Conservation (phyloP, 2,329 filamentous ascomycete genomes). For the Graphiopsis chlorocephala region DNA sequence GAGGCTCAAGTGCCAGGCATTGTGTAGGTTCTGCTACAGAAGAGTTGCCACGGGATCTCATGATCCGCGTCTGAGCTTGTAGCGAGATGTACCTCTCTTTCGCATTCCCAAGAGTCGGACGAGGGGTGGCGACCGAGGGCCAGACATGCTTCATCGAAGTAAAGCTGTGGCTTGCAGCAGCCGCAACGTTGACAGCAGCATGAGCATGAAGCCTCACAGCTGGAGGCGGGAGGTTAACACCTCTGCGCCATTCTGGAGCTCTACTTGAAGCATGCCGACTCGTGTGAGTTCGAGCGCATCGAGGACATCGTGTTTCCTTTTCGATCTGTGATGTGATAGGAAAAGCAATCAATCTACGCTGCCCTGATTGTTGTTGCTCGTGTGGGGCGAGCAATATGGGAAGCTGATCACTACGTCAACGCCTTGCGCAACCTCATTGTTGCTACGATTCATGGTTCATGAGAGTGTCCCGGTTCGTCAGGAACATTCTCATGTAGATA, state of each 20-base stretch:
- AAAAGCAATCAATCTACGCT: background rate
- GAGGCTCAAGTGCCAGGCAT: background rate
- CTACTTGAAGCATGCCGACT: background rate
- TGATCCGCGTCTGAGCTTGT: background rate
- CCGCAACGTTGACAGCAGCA: background rate
- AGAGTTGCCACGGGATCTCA: background rate
- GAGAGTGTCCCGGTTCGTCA: background rate
- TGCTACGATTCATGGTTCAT: background rate
- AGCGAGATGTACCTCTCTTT: background rate
- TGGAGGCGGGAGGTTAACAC: background rate
- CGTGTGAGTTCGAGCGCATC: background rate
- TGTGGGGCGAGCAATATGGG: background rate
- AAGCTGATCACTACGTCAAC: slow-evolving; percentile 3
- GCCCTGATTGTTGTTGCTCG: background rate
- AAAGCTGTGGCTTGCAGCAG: background rate
- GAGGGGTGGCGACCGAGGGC: background rate
- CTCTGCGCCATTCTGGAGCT: background rate
- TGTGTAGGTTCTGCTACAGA: background rate
- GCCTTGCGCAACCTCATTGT: background rate
- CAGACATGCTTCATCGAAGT: background rate
- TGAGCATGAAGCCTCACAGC: background rate
- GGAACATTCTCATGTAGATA: background rate
- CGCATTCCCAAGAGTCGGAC: background rate
- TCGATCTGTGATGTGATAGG: background rate
- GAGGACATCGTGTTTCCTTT: background rate